Evolutionary conservation across 2,329 filamentous ascomycete species (phyloP).

Genomic region (Diaporthe eres): DNA sequence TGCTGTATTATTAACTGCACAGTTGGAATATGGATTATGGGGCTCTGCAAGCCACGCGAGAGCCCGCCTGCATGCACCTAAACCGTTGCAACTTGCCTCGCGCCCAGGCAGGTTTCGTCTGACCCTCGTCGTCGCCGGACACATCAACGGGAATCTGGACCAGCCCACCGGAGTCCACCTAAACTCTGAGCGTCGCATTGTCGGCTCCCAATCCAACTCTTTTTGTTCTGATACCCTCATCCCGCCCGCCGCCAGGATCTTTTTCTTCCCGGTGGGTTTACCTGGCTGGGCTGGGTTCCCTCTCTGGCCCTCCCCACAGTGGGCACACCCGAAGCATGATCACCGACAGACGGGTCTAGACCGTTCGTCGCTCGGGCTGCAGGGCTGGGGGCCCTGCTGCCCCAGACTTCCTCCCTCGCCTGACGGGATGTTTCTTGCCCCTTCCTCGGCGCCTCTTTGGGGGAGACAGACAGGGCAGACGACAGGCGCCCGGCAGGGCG

Average conservation of each 20-base stretch:
- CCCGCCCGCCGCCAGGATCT: not conserved
- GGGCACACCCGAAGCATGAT: constrained; percentile 29
- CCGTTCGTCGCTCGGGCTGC: constrained; percentile 11
- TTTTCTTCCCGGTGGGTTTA: not conserved
- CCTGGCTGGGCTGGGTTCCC: too few relatives aligned
- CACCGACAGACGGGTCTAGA: constrained; percentile 23
- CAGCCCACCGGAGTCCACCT: constrained; percentile 6
- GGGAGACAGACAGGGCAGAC: not conserved
- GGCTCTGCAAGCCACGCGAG: constrained; percentile 13
- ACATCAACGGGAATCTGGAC: constrained; percentile 13
- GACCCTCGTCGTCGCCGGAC: not conserved
- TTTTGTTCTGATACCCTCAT: not conserved
- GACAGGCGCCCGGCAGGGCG: not conserved
- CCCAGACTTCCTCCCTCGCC: not conserved
- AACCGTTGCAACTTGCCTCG: not conserved
- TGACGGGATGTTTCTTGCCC: not conserved
- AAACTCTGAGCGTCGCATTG: constrained; percentile 28
- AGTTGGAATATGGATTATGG: not conserved
- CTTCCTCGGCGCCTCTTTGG: not conserved
- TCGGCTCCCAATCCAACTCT: not conserved
- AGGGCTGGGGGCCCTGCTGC: not conserved
- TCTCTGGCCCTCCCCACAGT: not conserved
- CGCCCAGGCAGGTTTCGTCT: not conserved
- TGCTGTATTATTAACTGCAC: not conserved
- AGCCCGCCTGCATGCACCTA: constrained; percentile 3